phyloP scores from a whole-genome alignment of 306 rosid genomes.

The Mucuna pruriens region DNA sequence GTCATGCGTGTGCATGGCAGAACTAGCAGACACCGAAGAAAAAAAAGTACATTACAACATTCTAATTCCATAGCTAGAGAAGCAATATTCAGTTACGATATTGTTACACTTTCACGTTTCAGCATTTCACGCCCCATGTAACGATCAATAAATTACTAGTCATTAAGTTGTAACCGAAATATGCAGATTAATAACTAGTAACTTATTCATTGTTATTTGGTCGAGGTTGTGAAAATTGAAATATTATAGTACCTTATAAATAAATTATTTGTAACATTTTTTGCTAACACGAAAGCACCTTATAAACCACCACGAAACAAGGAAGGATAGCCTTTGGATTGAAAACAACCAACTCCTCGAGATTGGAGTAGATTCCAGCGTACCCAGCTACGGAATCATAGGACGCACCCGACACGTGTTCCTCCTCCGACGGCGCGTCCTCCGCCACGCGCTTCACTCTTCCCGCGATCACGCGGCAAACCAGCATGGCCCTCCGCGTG shows the following conservation, averaged over 20 bases:
- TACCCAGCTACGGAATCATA: constrained; percentile 83
- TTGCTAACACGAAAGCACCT: constrained; percentile 39
- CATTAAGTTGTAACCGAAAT: not conserved
- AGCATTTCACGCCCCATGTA: not conserved
- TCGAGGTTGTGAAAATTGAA: not conserved
- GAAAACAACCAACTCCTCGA: constrained; percentile 78
- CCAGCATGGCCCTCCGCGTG: constrained; percentile 78
- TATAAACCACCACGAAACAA: constrained; percentile 89
- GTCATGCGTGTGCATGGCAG: constrained; percentile 32
- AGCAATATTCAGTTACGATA: not conserved
- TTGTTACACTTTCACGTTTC: not conserved
- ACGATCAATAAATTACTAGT: constrained; percentile 22
- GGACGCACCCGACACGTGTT: constrained; percentile 37
- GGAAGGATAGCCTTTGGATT: constrained; percentile 92
- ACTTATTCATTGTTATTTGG: not conserved
- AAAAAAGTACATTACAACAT: constrained; percentile 30
- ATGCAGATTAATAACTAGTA: not conserved
- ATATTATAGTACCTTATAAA: not conserved
- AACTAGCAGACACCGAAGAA: not conserved
- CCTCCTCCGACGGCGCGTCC: constrained; percentile 58
- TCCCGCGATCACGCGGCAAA: constrained; percentile 96
- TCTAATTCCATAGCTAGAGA: not conserved
- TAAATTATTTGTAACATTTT: not conserved
- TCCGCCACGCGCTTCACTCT: constrained; percentile 72
- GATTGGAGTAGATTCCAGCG: constrained; percentile 75